Base-by-base conservation (phyloP, 768 basidiomycete species). In the Suillus spraguei region DNA sequence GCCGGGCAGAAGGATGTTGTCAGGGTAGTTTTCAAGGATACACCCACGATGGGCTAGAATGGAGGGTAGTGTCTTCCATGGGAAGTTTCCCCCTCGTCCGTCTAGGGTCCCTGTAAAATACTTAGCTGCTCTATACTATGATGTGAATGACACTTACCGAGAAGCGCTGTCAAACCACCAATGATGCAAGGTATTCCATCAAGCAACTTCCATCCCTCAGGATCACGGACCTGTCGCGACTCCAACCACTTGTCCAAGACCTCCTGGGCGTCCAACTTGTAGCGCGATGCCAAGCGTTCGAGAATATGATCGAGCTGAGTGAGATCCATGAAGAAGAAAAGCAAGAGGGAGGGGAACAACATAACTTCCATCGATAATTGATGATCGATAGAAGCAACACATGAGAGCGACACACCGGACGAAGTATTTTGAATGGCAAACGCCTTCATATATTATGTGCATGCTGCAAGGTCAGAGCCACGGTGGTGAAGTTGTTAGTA, bases 31-130 rank as follows among this genome's bases (percentile, higher is more conserved):
- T 61, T 35, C 0, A 7, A 61, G 35, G 20, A 61, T 50, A 33
- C 16, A 61, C 3, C 60, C 60, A 33, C 20, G 47, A 33, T 4
- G 16, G 36, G 46, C 60, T 28, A 61, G 60, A 9, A 61, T 24
- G 47, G 46, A 5, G 5, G 46, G 24, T 22, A 61, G 13, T 9
- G 28, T 61, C 4, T 47, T 49, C 60, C 49, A 61, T 1, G 49
- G 60, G n/a, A 61, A 61, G 35, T 46, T 61, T 3, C 46, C 33
- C 47, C 47, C 47, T 49, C 24, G 3, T 10, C 47, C 47, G 24
- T 49, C 24, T 0, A 49, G 47, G n/a, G n/a, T n/a, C n/a, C n/a
- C n/a, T n/a, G n/a, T n/a, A n/a, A n/a, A n/a, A n/a, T n/a, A n/a
- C n/a, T 49, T 24, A 49, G 47, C 22, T 49, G 14, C 4, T 49